Evolutionary conservation across 306 rosid species (phyloP), one percentile per base, ranked within the genome.

Genomic region (Rosa chinensis): DNA sequence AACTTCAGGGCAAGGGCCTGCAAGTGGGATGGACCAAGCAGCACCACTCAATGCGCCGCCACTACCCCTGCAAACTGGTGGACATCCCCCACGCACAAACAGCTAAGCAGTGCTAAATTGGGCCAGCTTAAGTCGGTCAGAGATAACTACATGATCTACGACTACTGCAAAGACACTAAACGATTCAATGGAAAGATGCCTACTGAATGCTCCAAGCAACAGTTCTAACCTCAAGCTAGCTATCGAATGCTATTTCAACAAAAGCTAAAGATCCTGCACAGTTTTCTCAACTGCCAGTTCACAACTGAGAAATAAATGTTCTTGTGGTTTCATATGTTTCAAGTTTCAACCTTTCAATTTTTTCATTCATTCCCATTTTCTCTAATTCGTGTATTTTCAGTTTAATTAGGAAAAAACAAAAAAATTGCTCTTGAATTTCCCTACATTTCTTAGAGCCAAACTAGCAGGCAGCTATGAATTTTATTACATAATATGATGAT

Each of bases 1-100:
- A 82, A 59, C 47, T 92, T 94, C 47, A 85, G 98, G 77, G 90
- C 92, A 62, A 88, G 94, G 75, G 96, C 92, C 72, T 92, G 98
- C 86, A 82, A 81, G 52, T 94, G 92, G 94, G 37, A 84, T 76
- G 97, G 96, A 78, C 69, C 73, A 0, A 23, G 59, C 16, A 92
- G 97, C 85, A 86, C 88, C 66, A 75, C 28, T 43, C 83, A 77
- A 40, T 94, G 98, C 66, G 88, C 94, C 49, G n/a, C 80, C 50
- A 73, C 48, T 35, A 66, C 87, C 73, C 73, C 77, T 49, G 82
- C 68, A 48, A 92, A 94, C 79, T 94, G 96, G 97, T 92, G 96
- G 96, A 87, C 87, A 66, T 81, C 79, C 68, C 84, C 93, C 3
- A 42, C 11, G 13, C 87, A 89, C 84, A 84, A 75, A 42, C 90